Conservation (phyloP, 1,284 basidiomycete genomes). For the Melampsora abietis-canadensis region DNA sequence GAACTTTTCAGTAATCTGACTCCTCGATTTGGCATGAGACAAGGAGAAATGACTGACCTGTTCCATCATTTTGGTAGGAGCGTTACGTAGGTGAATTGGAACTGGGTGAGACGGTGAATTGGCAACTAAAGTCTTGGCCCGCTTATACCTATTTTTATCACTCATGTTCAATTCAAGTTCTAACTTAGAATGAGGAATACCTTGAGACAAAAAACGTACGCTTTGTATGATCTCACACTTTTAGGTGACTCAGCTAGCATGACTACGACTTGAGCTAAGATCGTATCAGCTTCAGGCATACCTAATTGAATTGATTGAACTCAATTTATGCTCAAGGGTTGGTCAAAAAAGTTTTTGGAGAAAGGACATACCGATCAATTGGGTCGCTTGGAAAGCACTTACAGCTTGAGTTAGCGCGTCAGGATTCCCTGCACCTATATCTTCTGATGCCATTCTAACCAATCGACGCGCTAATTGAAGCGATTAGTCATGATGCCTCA, state of each 20-base stretch:
- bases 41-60: slow-evolving; percentile 70
- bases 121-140: slow-evolving; percentile 60
- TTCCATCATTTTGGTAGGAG: slow-evolving; percentile 78
- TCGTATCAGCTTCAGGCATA: slow-evolving; percentile 45
- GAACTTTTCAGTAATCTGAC: background rate
- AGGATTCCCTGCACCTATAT: slow-evolving; percentile 72
- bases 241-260: slow-evolving; percentile 80
- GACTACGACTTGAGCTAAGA: slow-evolving; percentile 71
- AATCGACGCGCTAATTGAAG: slow-evolving; percentile 60
- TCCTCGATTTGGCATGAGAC: slow-evolving; percentile 56
- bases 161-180: background rate
- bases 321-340: slow-evolving; percentile 53
- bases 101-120: slow-evolving; percentile 60
- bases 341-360: slow-evolving; percentile 11
- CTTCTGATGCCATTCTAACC: slow-evolving; percentile 79
- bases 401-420: slow-evolving; percentile 60
- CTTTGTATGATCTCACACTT: slow-evolving; percentile 73
- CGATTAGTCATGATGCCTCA: background rate
- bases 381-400: slow-evolving; percentile 73
- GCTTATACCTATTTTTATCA: slow-evolving; percentile 45
- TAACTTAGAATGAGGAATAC: slow-evolving; percentile 44
- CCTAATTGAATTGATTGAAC: slow-evolving; percentile 53
- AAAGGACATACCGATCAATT: slow-evolving; percentile 73
- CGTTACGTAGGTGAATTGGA: slow-evolving; percentile 77
- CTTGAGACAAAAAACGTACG: slow-evolving; percentile 58